phyloP scores from a whole-genome alignment of 1,284 basidiomycete species.

The Cystobasidium slooffiae region DNA sequence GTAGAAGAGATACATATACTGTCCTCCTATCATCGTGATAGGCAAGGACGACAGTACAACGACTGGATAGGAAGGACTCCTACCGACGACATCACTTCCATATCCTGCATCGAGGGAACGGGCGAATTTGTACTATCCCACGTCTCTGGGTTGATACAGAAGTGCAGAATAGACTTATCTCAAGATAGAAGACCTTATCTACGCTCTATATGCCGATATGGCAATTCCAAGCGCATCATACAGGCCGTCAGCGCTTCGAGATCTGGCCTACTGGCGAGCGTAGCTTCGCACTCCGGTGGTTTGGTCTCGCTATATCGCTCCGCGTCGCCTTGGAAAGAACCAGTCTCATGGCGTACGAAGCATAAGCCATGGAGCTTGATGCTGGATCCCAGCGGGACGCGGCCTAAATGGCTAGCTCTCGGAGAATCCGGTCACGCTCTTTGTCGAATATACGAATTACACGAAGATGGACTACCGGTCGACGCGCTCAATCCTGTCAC shows the following conservation, averaged over 20 bases:
- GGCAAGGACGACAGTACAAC: background rate
- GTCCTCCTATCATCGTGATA: conserved; percentile 1
- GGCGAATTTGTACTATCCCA: conserved; percentile 30
- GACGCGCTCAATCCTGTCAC: conserved; percentile 6
- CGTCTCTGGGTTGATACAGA: conserved; percentile 36
- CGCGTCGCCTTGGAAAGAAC: conserved; percentile 27
- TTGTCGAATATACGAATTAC: conserved; percentile 16
- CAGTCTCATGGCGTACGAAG: conserved; percentile 26
- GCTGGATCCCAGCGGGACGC: conserved; percentile 8
- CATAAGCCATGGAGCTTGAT: conserved; percentile 31
- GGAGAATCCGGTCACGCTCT: conserved; percentile 21
- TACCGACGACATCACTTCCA: conserved; percentile 37
- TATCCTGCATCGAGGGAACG: conserved; percentile 19
- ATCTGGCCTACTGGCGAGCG: conserved; percentile 34
- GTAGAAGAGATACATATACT: conserved; percentile 28
- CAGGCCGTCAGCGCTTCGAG: conserved; percentile 11
- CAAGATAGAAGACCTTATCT: conserved; percentile 10
- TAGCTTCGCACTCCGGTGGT: conserved; percentile 24
- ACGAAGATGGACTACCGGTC: conserved; percentile 26
- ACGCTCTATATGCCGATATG: conserved; percentile 28
- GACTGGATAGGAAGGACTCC: conserved; percentile 31
- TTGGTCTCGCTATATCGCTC: conserved; percentile 22
- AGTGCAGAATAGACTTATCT: conserved; percentile 18
- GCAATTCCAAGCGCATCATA: conserved; percentile 23
- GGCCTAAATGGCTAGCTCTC: conserved; percentile 32